Percentiles rank a stretch among this genome's conserved stretches.
Evolutionary conservation across 768 basidiomycete genomes (phyloP).

Genomic region (Cystobasidium onofrii): DNA sequence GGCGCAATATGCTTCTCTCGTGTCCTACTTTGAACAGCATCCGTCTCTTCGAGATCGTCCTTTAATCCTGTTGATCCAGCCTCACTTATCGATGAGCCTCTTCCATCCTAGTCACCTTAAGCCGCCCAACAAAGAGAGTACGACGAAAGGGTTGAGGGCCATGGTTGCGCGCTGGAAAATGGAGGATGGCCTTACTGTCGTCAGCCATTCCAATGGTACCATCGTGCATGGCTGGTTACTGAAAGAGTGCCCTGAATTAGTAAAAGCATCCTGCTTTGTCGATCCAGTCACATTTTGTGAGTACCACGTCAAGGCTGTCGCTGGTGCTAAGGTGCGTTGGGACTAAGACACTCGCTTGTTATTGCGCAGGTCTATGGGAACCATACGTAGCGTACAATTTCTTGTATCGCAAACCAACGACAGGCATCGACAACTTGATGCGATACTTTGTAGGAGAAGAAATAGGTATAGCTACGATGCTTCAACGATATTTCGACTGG

Average conservation of each 20-base stretch:
- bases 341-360: too few species aligned
- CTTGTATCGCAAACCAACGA: slow-evolving; percentile 54
- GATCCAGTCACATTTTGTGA: slow-evolving; percentile 55
- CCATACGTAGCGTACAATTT: slow-evolving; percentile 78
- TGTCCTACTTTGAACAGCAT: slow-evolving; percentile 44
- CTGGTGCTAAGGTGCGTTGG: too few species aligned
- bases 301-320: not conserved
- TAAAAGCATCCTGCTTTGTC: slow-evolving; percentile 72
- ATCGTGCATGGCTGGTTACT: slow-evolving; percentile 84
- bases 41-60: slow-evolving; percentile 57
- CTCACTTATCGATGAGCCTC: slow-evolving; percentile 75
- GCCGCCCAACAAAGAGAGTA: slow-evolving; percentile 61
- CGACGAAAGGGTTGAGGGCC: slow-evolving; percentile 54
- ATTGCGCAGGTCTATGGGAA: slow-evolving; percentile 94
- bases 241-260: slow-evolving; percentile 63
- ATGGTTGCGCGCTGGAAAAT: slow-evolving; percentile 55
- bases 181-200: slow-evolving; percentile 58
- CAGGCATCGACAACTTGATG: slow-evolving; percentile 69
- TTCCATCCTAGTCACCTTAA: slow-evolving; percentile 66
- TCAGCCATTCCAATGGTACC: slow-evolving; percentile 71
- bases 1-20: slow-evolving; percentile 43
- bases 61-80: slow-evolving; percentile 68
- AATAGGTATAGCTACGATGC: slow-evolving; percentile 73
- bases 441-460: slow-evolving; percentile 79
- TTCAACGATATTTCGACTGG: slow-evolving; percentile 46